Evolutionary conservation across 2,329 filamentous ascomycete genomes (phyloP).

Genomic region (Huntiella savannae): DNA sequence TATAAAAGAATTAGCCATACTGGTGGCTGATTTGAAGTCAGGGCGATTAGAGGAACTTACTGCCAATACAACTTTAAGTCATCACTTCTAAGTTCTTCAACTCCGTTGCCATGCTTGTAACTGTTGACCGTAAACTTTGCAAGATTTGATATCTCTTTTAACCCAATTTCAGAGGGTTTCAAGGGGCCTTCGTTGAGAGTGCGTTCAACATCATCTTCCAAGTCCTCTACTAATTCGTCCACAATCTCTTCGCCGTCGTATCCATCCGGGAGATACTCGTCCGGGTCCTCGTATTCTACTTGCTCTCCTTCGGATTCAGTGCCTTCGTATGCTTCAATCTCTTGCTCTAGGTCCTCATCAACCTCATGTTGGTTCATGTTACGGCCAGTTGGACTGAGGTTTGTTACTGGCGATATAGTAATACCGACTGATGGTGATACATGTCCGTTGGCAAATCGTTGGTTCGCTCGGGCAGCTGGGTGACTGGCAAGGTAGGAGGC

Average conservation of each 20-base stretch:
- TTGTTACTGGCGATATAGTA: neutral
- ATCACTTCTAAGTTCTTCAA: conserved; percentile 56
- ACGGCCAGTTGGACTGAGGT: neutral
- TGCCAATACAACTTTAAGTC: conserved; percentile 64
- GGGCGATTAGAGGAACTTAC: conserved; percentile 23
- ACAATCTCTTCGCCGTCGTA: conserved; percentile 15
- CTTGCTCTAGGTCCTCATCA: conserved; percentile 2
- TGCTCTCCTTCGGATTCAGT: conserved; percentile 15
- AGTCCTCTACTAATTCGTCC: conserved; percentile 15
- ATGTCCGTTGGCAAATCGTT: neutral
- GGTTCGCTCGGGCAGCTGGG: conserved; percentile 2
- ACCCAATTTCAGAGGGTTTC: conserved; percentile 33
- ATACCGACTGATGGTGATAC: conserved; percentile 6
- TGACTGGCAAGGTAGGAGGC: conserved; percentile 7
- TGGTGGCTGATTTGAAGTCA: no score
- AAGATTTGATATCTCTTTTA: conserved; percentile 72
- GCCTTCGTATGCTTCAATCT: conserved; percentile 10
- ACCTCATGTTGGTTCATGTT: conserved; percentile 1
- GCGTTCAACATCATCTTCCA: conserved; percentile 16
- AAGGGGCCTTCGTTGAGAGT: conserved; percentile 19
- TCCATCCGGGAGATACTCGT: conserved; percentile 14
- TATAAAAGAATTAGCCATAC: conserved; percentile 16
- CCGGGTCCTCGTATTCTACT: conserved; percentile 15
- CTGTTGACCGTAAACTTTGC: conserved; percentile 69
- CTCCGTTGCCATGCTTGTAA: conserved; percentile 62